Conservation (phyloP, 805 yeast species). For the Hanseniaspora taiwanica region DNA sequence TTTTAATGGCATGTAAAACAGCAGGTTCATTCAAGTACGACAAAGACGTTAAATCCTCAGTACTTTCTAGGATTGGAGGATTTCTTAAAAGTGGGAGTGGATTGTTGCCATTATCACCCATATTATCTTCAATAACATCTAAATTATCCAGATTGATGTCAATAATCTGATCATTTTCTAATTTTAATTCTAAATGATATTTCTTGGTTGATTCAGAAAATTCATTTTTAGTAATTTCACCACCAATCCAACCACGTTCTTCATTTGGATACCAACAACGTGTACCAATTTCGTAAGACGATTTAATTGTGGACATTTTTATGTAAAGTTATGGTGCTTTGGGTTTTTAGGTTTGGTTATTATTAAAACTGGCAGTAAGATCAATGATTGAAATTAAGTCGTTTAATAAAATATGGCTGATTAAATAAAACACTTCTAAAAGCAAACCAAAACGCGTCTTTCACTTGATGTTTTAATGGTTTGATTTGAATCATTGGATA, state of each 20-base stretch:
- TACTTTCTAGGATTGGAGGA: conserved; percentile 84
- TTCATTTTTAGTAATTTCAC: conserved; percentile 38
- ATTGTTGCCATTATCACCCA: conserved; percentile 2
- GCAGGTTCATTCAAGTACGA: conserved; percentile 95
- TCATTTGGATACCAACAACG: conserved; percentile 72
- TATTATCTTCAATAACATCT: conserved; percentile 8
- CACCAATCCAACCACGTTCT: conserved; percentile 60
- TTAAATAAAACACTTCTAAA: too few species aligned
- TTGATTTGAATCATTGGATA: too few species aligned
- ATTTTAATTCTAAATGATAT: conserved; percentile 35
- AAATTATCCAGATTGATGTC: conserved; percentile 33
- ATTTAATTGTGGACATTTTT: background rate
- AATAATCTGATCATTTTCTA: conserved; percentile 37
- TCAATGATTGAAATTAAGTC: too few species aligned
- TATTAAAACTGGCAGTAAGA: too few species aligned
- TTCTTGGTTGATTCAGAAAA: conserved; percentile 26
- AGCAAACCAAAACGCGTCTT: too few species aligned
- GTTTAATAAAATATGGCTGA: too few species aligned
- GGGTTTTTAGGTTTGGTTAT: background rate
- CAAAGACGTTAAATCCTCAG: conserved; percentile 85
- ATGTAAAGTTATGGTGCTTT: background rate
- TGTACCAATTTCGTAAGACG: conserved; percentile 37
- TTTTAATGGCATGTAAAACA: conserved; percentile 82
- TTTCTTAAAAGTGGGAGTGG: conserved; percentile 71
- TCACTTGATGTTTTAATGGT: too few species aligned